Evolutionary conservation across 2,329 filamentous ascomycete genomes (phyloP), one percentile per base, ranked within the genome.

Genomic region (Penicillium sp.): DNA sequence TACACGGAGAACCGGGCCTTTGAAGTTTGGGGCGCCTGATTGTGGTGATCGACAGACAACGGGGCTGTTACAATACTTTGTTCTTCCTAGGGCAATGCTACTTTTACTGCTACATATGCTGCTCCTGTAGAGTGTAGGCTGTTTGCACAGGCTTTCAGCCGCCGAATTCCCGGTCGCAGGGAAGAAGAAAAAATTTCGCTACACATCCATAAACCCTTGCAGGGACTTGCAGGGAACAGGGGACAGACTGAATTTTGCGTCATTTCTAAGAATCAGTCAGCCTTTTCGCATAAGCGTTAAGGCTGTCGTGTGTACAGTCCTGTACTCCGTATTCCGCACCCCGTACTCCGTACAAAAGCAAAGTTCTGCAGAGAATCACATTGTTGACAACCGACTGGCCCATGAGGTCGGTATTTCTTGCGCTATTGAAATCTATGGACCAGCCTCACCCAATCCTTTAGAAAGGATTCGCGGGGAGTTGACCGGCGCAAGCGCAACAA

Each of bases 41-140:
- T 8, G 7, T 51, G 33, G 44, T 30, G 55, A 57, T 57, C 55
- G 44, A 57, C 55, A 49, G 24, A n/a, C 17, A 28, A 19, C 33
- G 47, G 47, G 24, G 3, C 19, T 38, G n/a, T 50, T 10, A 33
- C 30, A 33, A 33, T 35, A 7, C 26, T 10, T n/a, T 19, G 2
- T 33, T 49, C 15, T 33, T n/a, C 15, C 17, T 30, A 33, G 45
- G 45, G 19, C 15, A 17, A 15, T 33, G 24, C 35, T 13, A 28
- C 3, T 24, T 26, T 2, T 15, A 12, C 22, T 15, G 30, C 10
- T 28, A 7, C 7, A 6, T 28, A 28, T 4, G 28, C 28, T 28
- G 28, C 28, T 28, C 6, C 28, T 28, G 28, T 28, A 5, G n/a
- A n/a, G n/a, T 28, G 28, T 28, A 28, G 1, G 7, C 3, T 33